Evolutionary conservation across 2,329 filamentous ascomycete genomes (phyloP).

Genomic region (Chlorencoelia australis): DNA sequence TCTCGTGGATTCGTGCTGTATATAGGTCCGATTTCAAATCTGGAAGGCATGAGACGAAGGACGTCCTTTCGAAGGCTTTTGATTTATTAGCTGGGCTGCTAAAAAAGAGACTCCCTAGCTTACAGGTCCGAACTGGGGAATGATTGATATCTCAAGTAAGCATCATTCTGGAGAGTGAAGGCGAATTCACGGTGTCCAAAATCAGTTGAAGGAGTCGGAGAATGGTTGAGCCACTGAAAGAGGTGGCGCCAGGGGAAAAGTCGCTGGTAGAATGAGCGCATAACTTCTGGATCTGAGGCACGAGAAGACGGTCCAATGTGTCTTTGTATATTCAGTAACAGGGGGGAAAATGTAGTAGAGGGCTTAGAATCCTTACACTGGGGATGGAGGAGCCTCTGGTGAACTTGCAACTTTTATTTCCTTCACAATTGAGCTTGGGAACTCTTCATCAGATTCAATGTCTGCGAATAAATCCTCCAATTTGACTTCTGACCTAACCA

Average conservation of each 20-base stretch:
- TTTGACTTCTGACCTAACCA: slow-evolving; percentile 30
- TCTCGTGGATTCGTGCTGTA: slow-evolving; percentile 92
- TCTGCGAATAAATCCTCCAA: slow-evolving; percentile 51
- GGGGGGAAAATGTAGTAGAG: too few relatives aligned
- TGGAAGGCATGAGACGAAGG: slow-evolving; percentile 74
- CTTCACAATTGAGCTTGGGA: slow-evolving; percentile 36
- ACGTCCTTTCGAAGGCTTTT: slow-evolving; percentile 79
- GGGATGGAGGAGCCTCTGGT: slow-evolving; percentile 33
- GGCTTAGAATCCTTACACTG: slow-evolving; percentile 29
- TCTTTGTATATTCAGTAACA: slow-evolving; percentile 20
- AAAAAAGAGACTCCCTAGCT: slow-evolving; percentile 17
- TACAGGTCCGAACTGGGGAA: slow-evolving; percentile 56
- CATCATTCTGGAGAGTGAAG: slow-evolving; percentile 86
- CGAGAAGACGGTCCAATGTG: slow-evolving; percentile 30
- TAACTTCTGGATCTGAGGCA: slow-evolving; percentile 68
- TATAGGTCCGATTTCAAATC: slow-evolving; percentile 97
- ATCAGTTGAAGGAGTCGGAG: slow-evolving; percentile 72
- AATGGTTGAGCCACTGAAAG: slow-evolving; percentile 97
- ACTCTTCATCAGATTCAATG: slow-evolving; percentile 51
- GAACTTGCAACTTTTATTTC: slow-evolving; percentile 35
- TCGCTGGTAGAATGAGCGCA: slow-evolving; percentile 90
- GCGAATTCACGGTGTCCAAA: slow-evolving; percentile 94
- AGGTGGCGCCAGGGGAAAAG: slow-evolving; percentile 90
- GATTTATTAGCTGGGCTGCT: slow-evolving; percentile 12
- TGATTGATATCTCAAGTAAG: slow-evolving; percentile 85